Evolutionary conservation across 176 grass and related monocot species (phyloP).

Genomic region (Saccharum spontaneum): DNA sequence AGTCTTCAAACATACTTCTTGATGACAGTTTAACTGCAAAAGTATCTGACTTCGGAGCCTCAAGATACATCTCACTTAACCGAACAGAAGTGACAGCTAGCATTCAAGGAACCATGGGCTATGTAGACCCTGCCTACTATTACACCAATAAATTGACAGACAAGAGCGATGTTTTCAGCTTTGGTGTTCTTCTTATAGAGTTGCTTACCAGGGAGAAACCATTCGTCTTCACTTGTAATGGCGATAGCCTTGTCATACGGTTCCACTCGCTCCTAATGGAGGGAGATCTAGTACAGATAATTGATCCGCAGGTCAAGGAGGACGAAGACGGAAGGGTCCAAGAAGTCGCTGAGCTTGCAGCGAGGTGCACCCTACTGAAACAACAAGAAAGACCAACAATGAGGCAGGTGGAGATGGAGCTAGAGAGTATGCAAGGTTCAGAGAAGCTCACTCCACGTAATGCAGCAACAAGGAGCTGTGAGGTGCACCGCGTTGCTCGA

Average conservation of each 20-base stretch:
- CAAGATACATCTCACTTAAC: conserved; percentile 26
- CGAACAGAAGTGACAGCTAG: neutral
- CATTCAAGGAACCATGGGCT: conserved; percentile 54
- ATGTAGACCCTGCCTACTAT: conserved; percentile 60
- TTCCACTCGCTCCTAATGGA: neutral
- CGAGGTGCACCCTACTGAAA: conserved; percentile 14
- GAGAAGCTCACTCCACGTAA: neutral
- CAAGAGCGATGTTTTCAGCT: conserved; percentile 16
- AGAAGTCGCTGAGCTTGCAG: conserved; percentile 15
- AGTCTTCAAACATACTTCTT: conserved; percentile 54
- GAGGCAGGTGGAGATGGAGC: conserved; percentile 18
- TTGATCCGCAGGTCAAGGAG: neutral
- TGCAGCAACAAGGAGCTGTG: neutral
- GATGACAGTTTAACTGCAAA: conserved; percentile 47
- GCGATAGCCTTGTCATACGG: neutral
- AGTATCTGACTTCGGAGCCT: conserved; percentile 58
- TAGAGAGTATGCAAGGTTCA: conserved; percentile 3
- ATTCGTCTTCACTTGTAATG: neutral
- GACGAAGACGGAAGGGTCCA: neutral
- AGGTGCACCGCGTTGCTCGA: neutral
- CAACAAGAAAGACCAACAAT: conserved; percentile 23
- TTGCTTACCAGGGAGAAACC: conserved; percentile 7
- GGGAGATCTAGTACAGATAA: neutral
- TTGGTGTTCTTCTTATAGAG: conserved; percentile 23
- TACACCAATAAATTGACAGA: neutral